A percentile compares a stretch with the other conserved stretches of the same genome.
phyloP scores from a whole-genome alignment of 2,329 filamentous ascomycete species.

The Aspergillus chevalieri region DNA sequence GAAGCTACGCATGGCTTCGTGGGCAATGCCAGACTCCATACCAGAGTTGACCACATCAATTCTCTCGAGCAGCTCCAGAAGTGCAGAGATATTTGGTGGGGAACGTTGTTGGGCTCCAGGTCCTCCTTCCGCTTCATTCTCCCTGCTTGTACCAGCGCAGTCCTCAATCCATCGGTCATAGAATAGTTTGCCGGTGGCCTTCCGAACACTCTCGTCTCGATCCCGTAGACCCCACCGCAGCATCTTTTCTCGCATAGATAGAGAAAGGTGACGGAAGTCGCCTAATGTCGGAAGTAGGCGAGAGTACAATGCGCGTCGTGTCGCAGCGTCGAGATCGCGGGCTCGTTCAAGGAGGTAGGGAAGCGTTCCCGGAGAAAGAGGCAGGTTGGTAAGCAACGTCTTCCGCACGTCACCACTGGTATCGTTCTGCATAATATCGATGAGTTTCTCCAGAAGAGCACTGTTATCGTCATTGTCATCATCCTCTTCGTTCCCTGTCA shows the following conservation, averaged over 20 bases:
- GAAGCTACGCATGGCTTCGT: slow-evolving; percentile 92
- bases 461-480: slow-evolving; percentile 63
- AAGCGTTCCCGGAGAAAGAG: slow-evolving; percentile 72
- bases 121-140: slow-evolving; percentile 42
- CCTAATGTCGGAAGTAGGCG: slow-evolving; percentile 79
- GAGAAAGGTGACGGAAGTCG: slow-evolving; percentile 87
- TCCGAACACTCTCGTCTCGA: slow-evolving; percentile 87
- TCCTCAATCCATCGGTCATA: slow-evolving; percentile 97
- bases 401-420: slow-evolving; percentile 88
- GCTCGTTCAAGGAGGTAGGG: slow-evolving; percentile 86
- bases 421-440: slow-evolving; percentile 88
- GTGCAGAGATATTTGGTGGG: slow-evolving; percentile 68
- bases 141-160: slow-evolving; percentile 64
- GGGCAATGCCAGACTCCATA: slow-evolving; percentile 79
- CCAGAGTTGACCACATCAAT: slow-evolving; percentile 91
- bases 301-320: slow-evolving; percentile 78
- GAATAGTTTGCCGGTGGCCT: slow-evolving; percentile 84
- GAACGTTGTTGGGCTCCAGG: slow-evolving; percentile 42
- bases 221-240: slow-evolving; percentile 91
- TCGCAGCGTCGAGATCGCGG: slow-evolving; percentile 78
- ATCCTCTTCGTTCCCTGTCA: slow-evolving; percentile 66
- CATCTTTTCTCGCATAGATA: slow-evolving; percentile 92
- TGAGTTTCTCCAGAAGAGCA: slow-evolving; percentile 70
- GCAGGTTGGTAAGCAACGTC: slow-evolving; percentile 83
- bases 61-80: slow-evolving; percentile 85